phyloP scores from a whole-genome alignment of 768 basidiomycete species.

The Dacryopinax primogenitus region DNA sequence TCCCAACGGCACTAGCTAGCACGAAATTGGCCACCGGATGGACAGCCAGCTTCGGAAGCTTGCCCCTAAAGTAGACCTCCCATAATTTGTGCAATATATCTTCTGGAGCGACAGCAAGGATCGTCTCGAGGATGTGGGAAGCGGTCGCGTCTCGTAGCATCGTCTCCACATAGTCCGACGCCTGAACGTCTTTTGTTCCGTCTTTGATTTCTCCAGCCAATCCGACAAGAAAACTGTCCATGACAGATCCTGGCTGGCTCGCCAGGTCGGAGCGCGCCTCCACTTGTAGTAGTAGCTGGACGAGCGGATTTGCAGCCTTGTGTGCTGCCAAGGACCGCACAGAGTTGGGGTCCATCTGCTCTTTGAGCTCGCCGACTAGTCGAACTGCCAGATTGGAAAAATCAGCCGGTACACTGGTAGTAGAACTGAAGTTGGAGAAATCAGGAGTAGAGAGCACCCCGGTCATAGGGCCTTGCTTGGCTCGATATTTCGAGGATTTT shows the following conservation, averaged over 20 bases:
- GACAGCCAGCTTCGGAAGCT: conserved; percentile 53
- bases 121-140: conserved; percentile 77
- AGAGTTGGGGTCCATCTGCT: conserved; percentile 52
- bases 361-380: conserved; percentile 41
- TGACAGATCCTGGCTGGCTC: conserved; percentile 51
- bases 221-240: conserved; percentile 70
- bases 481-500: conserved; percentile 71
- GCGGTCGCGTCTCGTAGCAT: conserved; percentile 76
- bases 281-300: conserved; percentile 69
- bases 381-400: conserved; percentile 36
- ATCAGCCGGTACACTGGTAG: conserved; percentile 32
- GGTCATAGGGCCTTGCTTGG: conserved; percentile 65
- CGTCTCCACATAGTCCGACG: conserved; percentile 65
- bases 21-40: conserved; percentile 96
- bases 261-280: conserved; percentile 56
- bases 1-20: conserved; percentile 60
- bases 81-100: conserved; percentile 56
- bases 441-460: conserved; percentile 48
- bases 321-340: conserved; percentile 62
- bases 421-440: conserved; percentile 30
- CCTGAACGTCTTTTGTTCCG: conserved; percentile 34
- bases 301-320: conserved; percentile 61
- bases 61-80: conserved; percentile 61
- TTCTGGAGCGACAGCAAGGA: conserved; percentile 50
- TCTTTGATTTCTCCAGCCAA: conserved; percentile 52